A percentile compares a stretch with the other conserved stretches of the same genome.
Evolutionary conservation across 2,329 filamentous ascomycete genomes (phyloP).

Genomic region (Aspergillus costaricaensis): DNA sequence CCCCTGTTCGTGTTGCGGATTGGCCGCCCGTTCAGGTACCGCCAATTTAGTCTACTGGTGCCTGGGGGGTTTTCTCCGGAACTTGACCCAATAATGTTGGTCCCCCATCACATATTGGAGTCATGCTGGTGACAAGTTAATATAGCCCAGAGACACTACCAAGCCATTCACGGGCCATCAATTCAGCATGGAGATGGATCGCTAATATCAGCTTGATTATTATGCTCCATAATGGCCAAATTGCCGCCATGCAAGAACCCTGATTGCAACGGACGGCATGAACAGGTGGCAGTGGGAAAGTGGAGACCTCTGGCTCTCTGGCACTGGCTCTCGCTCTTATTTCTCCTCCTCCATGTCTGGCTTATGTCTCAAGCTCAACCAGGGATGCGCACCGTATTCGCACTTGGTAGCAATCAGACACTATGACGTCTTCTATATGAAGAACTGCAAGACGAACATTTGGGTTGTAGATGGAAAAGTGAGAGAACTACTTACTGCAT

Average conservation of each 20-base stretch:
- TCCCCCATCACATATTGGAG: neutral
- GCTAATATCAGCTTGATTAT: neutral
- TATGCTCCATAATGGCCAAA: neutral
- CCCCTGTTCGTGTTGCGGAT: constrained; percentile 14
- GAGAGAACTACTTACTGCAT: too few relatives aligned
- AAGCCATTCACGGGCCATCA: neutral
- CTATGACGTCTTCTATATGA: neutral
- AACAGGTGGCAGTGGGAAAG: constrained; percentile 2
- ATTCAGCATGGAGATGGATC: neutral
- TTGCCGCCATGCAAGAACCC: constrained; percentile 2
- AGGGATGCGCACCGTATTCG: constrained; percentile 7
- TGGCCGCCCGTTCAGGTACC: constrained; percentile 25
- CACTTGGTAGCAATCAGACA: neutral
- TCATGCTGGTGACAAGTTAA: neutral
- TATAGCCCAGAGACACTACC: neutral
- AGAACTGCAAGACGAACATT: neutral
- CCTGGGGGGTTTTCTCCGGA: constrained; percentile 20
- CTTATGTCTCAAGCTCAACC: constrained; percentile 4
- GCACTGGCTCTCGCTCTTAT: neutral
- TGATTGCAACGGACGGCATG: constrained; percentile 1
- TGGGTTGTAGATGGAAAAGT: too few relatives aligned
- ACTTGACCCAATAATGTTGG: constrained; percentile 15
- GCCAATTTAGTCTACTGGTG: constrained; percentile 19
- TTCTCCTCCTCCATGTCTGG: neutral
- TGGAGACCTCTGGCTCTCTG: neutral